Conservation (phyloP, 2,329 filamentous ascomycete species). For the Nemania abortiva region DNA sequence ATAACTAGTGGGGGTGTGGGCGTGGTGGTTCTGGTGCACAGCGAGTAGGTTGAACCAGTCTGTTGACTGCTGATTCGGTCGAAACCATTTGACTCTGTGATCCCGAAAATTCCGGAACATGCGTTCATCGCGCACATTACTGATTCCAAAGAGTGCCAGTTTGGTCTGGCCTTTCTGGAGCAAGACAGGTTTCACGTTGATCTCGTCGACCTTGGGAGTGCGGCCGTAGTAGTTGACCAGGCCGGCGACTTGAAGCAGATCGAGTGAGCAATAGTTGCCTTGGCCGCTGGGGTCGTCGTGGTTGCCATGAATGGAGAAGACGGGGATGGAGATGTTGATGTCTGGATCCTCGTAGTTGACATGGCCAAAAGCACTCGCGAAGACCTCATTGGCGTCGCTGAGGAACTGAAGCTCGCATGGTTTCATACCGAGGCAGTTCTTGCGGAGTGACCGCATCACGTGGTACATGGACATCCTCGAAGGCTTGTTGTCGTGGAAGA, state of each 20-base stretch:
- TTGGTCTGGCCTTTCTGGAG: slow-evolving; percentile 95
- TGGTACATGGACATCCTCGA: slow-evolving; percentile 96
- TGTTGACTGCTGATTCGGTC: slow-evolving; percentile 79
- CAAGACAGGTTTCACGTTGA: slow-evolving; percentile 89
- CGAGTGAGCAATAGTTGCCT: slow-evolving; percentile 89
- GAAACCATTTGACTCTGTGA: slow-evolving; percentile 92
- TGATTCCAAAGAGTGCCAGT: slow-evolving; percentile 91
- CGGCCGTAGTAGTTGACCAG: slow-evolving; percentile 96
- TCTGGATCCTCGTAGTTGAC: slow-evolving; percentile 98
- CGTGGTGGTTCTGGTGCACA: slow-evolving; percentile 96
- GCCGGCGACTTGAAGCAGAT: slow-evolving; percentile 90
- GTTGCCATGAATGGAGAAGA: slow-evolving; percentile 98
- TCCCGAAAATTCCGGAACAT: slow-evolving; percentile 94
- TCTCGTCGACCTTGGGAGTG: slow-evolving; percentile 91
- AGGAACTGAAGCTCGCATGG: slow-evolving; percentile 95
- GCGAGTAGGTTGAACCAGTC: slow-evolving; percentile 98
- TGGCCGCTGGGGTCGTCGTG: slow-evolving; percentile 99
- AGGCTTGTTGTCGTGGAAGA: slow-evolving; percentile 98
- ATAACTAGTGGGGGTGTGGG: slow-evolving; percentile 92
- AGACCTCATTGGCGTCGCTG: slow-evolving; percentile 91
- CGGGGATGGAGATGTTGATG: slow-evolving; percentile 96
- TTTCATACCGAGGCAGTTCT: slow-evolving; percentile 95
- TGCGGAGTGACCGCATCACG: slow-evolving; percentile 92
- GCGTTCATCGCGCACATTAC: slow-evolving; percentile 95
- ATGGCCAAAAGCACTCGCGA: slow-evolving; percentile 88